Percentiles rank a stretch among this genome's conserved stretches.
phyloP scores from a whole-genome alignment of 148 eudicot genomes.

The Chenopodium berlandieri region DNA sequence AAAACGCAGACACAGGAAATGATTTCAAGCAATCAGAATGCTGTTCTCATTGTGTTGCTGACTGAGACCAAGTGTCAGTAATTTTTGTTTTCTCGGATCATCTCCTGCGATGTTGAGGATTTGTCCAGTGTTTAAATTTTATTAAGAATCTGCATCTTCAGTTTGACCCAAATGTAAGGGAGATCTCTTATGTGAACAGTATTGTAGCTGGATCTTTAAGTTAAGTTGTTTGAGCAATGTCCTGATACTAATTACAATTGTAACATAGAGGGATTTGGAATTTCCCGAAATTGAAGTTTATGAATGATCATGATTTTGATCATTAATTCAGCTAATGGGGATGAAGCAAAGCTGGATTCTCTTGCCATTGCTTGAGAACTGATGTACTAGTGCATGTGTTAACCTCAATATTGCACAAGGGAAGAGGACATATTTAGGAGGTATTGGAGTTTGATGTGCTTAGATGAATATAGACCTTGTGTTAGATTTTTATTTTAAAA shows the following conservation, averaged over 20 bases:
- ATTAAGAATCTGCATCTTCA: background rate
- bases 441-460: too few relatives aligned
- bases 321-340: background rate
- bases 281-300: background rate
- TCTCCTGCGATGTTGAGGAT: background rate
- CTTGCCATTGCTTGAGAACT: background rate
- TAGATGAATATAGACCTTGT: too few relatives aligned
- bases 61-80: background rate
- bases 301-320: background rate
- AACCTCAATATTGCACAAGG: too few relatives aligned
- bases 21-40: constrained; percentile 10
- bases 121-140: background rate
- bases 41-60: background rate
- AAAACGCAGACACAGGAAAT: constrained; percentile 89
- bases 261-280: background rate
- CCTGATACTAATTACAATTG: background rate
- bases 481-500: too few relatives aligned
- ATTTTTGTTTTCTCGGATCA: background rate
- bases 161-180: background rate
- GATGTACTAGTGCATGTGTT: background rate
- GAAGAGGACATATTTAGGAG: background rate
- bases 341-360: background rate
- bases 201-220: background rate
- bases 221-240: background rate
- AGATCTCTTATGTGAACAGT: background rate